Evolutionary conservation across 805 yeast species (phyloP), one percentile per base, ranked within the genome.

Genomic region (Metahyphopichia silvanorum): DNA sequence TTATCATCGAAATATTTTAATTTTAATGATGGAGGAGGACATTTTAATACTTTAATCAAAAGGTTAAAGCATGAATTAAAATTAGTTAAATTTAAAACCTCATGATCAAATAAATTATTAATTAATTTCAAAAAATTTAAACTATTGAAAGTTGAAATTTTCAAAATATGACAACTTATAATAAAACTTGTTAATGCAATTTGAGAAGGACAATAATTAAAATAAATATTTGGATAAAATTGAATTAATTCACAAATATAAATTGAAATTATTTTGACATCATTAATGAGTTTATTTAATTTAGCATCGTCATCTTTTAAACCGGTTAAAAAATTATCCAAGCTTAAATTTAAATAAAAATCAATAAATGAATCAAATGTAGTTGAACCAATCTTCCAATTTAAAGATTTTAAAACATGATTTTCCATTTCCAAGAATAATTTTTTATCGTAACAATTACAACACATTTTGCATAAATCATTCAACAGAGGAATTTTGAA

Each of bases 371-470:
- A 60, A 53, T 82, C 88, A 43, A 76, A 72, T 3, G 85, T 77
- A 16, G 86, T 77, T 21, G 71, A 62, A 31, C 76, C 69, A 22
- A 82, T 60, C 41, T 74, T 67, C 91, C 91, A 84, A 34, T 76
- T 65, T 39, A 84, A 61, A 4, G 77, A 66, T 47, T 74, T 76
- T 36, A 83, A 62, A 26, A 84, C 69, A 45, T 79, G 81, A 37
- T 78, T 68, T 52, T 84, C 94, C 77, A 82, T 77, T 48, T 77
- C 79, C 37, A 78, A 60, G 49, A 83, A 77, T 39, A 75, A 62
- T 41, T 69, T 66, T 42, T 69, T 72, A 32, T 75, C 67, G 54
- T 76, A 78, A 49, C 75, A 73, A 42, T 74, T 67, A 53, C 79
- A 76, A 53, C 82, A 77, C 54, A 76, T 64, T 35, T 71, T 72